These are phyloP conservation scores for Basipetospora chlamydospora DNA, from an alignment of 2,329 filamentous ascomycete species.

Conservation along the genomic window DNA sequence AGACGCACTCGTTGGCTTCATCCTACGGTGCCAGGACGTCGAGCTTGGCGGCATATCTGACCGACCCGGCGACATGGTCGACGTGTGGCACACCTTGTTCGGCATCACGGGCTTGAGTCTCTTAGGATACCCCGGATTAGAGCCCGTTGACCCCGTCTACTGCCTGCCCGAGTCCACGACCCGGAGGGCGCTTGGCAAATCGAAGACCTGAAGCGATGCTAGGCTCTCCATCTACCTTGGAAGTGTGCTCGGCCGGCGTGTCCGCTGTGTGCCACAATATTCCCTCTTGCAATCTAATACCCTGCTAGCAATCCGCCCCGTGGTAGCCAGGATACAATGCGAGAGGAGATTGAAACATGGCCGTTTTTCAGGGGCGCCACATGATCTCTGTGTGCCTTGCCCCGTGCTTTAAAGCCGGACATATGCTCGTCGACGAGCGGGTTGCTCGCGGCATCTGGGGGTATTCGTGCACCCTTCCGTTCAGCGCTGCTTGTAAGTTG, in stretches of 20 bases:
- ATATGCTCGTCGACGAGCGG: constrained; percentile 9
- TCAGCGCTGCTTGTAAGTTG: too few relatives aligned
- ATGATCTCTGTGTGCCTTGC: constrained; percentile 11
- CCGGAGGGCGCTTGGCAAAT: constrained; percentile 35
- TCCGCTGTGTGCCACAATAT: too few relatives aligned
- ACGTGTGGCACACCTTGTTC: constrained; percentile 93
- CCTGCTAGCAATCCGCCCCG: constrained; percentile 32
- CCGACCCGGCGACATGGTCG: constrained; percentile 83
- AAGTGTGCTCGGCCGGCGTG: too few relatives aligned
- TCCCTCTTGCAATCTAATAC: constrained; percentile 62
- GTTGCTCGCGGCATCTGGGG: neutral
- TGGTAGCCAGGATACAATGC: constrained; percentile 57
- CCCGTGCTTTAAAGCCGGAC: constrained; percentile 14
- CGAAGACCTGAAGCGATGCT: neutral
- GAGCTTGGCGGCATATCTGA: constrained; percentile 79
- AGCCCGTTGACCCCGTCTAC: constrained; percentile 77
- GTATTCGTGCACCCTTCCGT: too few relatives aligned
- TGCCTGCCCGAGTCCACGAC: constrained; percentile 61
- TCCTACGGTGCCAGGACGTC: constrained; percentile 75
- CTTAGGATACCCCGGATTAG: constrained; percentile 59
- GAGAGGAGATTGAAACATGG: constrained; percentile 39
- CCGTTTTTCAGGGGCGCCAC: constrained; percentile 14
- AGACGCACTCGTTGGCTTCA: constrained; percentile 64
- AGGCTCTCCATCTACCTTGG: neutral
- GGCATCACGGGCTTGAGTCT: constrained; percentile 79